Evolutionary conservation across 345 rosid genomes (phyloP).

Genomic region (Pseudoturritis turrita): DNA sequence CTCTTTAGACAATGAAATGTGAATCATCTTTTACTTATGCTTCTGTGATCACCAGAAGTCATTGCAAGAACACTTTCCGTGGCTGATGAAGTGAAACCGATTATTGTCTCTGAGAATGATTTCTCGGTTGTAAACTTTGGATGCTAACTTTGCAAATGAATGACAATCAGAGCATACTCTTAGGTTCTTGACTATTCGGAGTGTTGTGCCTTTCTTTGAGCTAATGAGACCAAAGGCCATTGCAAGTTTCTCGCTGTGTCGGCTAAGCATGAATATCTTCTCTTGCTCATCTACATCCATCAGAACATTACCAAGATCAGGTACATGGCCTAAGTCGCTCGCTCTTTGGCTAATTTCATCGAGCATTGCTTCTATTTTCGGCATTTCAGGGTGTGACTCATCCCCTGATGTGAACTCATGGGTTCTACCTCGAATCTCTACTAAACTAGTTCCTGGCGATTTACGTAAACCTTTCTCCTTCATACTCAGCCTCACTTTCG

Average conservation of each 20-base stretch:
- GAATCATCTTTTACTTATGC: neutral
- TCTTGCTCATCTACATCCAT: slow-evolving; percentile 58
- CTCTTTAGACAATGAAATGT: slow-evolving; percentile 12
- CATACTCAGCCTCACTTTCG: slow-evolving; percentile 51
- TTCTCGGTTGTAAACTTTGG: slow-evolving; percentile 41
- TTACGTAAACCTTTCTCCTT: slow-evolving; percentile 52
- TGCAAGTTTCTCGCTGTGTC: slow-evolving; percentile 66
- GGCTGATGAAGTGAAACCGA: slow-evolving; percentile 51
- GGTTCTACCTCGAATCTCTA: slow-evolving; percentile 37
- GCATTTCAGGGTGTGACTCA: slow-evolving; percentile 53
- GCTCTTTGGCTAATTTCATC: slow-evolving; percentile 40
- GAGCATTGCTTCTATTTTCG: slow-evolving; percentile 41
- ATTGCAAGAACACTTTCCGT: slow-evolving; percentile 51
- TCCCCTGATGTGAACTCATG: slow-evolving; percentile 58
- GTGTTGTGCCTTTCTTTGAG: slow-evolving; percentile 37
- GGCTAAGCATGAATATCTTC: slow-evolving; percentile 43
- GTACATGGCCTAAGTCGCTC: slow-evolving; percentile 42
- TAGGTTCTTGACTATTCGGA: slow-evolving; percentile 54
- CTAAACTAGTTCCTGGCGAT: slow-evolving; percentile 51
- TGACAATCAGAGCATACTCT: slow-evolving; percentile 62
- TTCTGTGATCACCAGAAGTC: slow-evolving; percentile 43
- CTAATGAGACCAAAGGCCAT: slow-evolving; percentile 50
- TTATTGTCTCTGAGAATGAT: slow-evolving; percentile 51
- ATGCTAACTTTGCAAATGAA: slow-evolving; percentile 46
- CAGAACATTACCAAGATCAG: slow-evolving; percentile 46